A percentile compares a stretch with the other conserved stretches of the same genome.
Conservation (phyloP, 176 grass and related monocot species). For the Carex cristatella region DNA sequence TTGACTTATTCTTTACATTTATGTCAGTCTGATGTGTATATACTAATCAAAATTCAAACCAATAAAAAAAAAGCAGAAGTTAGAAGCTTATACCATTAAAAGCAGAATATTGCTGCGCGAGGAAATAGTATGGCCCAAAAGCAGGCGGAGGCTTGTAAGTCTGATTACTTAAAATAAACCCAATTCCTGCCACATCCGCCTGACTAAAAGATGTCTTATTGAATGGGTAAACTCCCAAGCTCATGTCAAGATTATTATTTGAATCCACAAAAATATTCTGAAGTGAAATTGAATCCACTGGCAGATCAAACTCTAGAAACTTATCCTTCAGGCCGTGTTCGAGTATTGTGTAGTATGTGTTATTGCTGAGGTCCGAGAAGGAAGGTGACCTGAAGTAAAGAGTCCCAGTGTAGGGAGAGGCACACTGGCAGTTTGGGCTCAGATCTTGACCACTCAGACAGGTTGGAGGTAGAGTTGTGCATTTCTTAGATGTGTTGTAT, state of each 20-base stretch:
- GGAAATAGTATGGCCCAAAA: slow-evolving; percentile 70
- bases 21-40: not conserved
- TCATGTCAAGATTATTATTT: slow-evolving; percentile 45
- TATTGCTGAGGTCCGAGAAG: slow-evolving; percentile 61
- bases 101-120: slow-evolving; percentile 32
- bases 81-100: slow-evolving; percentile 37
- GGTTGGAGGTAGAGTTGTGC: slow-evolving; percentile 3
- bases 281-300: slow-evolving; percentile 49
- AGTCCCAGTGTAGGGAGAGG: slow-evolving; percentile 65
- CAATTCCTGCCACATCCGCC: slow-evolving; percentile 34
- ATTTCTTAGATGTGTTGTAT: slow-evolving; percentile 42
- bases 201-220: slow-evolving; percentile 35
- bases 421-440: slow-evolving; percentile 58
- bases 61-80: not conserved
- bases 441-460: slow-evolving; percentile 35
- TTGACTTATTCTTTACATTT: not conserved
- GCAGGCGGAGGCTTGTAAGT: slow-evolving; percentile 33
- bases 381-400: slow-evolving; percentile 63
- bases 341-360: slow-evolving; percentile 30
- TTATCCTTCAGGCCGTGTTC: slow-evolving; percentile 31
- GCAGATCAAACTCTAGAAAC: not conserved
- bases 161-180: slow-evolving; percentile 65
- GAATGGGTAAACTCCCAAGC: slow-evolving; percentile 44
- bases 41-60: not conserved
- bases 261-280: slow-evolving; percentile 29